Base-by-base conservation (phyloP, 331 rosid species). In the Stylosanthes scabra region DNA sequence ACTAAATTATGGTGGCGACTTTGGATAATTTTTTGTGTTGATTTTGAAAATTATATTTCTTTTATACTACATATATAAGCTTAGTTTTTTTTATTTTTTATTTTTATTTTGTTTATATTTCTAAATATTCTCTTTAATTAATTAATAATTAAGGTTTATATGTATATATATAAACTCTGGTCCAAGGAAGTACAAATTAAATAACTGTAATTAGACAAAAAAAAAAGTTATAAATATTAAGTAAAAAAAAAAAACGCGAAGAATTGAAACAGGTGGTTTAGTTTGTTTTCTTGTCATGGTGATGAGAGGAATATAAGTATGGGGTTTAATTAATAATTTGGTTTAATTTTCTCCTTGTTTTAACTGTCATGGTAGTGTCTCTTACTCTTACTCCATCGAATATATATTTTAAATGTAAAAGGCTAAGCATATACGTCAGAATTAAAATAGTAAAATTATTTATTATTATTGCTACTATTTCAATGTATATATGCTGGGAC, bases 361-460 rank as follows among this genome's bases (percentile, higher is more conserved):
- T 51, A 51, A 51, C 58, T 49, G 52, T 14, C 54, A 45, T 39
- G 46, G 71, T 34, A 75, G 46, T 62, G 52, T 77, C 64, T 60
- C n/a, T n/a, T n/a, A n/a, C n/a, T 77, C 49, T 60, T 42, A 29
- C 70, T 59, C 7, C 59, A 20, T 72, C 12, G 15, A 66, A 63
- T 34, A 34, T 56, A 64, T 63, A 64, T 63, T 70, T 37, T 68
- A 61, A 60, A 40, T 7, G 37, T 14, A 75, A 40, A 12, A 16
- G 55, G 11, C 40, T 44, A 56, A 15, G 16, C 16, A 15, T 57
- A 63, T 40, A n/a, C 25, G 42, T 20, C 13, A 55, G 69, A 39
- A 11, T 28, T 64, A 59, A 64, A 71, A 64, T 57, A 5, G 39
- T 34, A 34, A 45, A 65, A 5, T 76, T 58, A 16, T 55, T 50